Conservation (phyloP, 768 basidiomycete genomes). For the Boletus edulis region DNA sequence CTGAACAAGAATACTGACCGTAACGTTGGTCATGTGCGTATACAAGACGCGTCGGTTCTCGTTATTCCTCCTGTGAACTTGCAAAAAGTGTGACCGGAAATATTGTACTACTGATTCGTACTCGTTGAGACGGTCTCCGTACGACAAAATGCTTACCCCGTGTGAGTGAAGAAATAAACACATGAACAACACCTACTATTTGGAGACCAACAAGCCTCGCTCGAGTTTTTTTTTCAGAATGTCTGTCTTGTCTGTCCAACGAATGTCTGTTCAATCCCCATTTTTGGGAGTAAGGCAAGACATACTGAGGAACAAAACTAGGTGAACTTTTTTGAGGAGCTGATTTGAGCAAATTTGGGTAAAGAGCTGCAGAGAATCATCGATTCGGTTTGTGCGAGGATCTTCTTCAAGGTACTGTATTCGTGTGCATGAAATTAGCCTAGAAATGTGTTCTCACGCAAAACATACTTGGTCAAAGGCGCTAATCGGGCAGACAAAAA, state of each 20-base stretch:
- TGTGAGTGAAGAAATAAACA: slow-evolving; percentile 7
- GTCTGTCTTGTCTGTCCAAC: slow-evolving; percentile 67
- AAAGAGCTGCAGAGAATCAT: slow-evolving; percentile 86
- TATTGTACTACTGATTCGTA: slow-evolving; percentile 81
- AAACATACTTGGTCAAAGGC: slow-evolving; percentile 68
- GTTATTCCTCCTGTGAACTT: slow-evolving; percentile 75
- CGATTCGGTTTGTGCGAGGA: slow-evolving; percentile 78
- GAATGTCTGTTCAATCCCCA: neutral
- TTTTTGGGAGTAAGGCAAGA: neutral
- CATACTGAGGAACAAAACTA: slow-evolving; percentile 59
- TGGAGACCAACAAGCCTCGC: slow-evolving; percentile 65
- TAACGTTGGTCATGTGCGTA: slow-evolving; percentile 78
- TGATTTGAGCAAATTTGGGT: slow-evolving; percentile 82
- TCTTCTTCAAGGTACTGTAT: slow-evolving; percentile 83
- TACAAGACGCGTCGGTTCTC: slow-evolving; percentile 79
- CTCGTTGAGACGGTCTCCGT: slow-evolving; percentile 76
- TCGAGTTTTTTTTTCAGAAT: slow-evolving; percentile 71
- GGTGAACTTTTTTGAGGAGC: slow-evolving; percentile 67
- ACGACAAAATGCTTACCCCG: slow-evolving; percentile 67
- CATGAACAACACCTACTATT: slow-evolving; percentile 56
- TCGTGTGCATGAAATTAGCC: neutral
- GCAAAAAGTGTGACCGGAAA: slow-evolving; percentile 85
- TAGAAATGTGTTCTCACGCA: neutral
- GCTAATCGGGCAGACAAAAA: slow-evolving; percentile 76
- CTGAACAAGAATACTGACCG: slow-evolving; percentile 42